phyloP scores from a whole-genome alignment of 2,329 filamentous ascomycete genomes.

The Ophioceras dolichostomum region DNA sequence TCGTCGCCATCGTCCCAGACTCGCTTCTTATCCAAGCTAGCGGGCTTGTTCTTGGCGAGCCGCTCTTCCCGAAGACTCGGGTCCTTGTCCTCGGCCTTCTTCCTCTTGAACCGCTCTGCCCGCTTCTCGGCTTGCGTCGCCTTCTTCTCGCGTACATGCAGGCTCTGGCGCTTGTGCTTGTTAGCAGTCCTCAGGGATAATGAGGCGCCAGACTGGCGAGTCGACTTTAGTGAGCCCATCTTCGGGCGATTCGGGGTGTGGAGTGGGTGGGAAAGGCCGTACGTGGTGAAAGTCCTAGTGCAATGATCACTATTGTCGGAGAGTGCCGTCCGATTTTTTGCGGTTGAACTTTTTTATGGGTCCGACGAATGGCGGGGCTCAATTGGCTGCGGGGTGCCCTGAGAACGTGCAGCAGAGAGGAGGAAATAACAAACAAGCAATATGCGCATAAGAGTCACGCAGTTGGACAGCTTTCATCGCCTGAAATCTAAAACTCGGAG shows the following conservation, averaged over 20 bases:
- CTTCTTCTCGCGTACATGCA: constrained; percentile 73
- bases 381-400: not conserved
- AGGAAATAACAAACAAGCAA: not conserved
- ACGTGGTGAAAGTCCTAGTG: too few relatives aligned
- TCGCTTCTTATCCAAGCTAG: constrained; percentile 77
- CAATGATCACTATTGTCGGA: too few relatives aligned
- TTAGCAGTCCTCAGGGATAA: constrained; percentile 42
- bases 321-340: not conserved
- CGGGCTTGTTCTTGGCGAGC: constrained; percentile 64
- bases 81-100: constrained; percentile 76
- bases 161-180: constrained; percentile 66
- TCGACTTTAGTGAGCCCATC: constrained; percentile 12
- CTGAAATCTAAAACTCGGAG: not conserved
- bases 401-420: not conserved
- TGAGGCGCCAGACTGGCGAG: constrained; percentile 13
- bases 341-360: constrained; percentile 2
- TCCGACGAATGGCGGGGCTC: not conserved
- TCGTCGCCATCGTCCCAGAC: constrained; percentile 71
- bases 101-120: constrained; percentile 38
- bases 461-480: constrained; percentile 1
- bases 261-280: too few relatives aligned
- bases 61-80: constrained; percentile 63
- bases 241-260: too few relatives aligned
- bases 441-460: constrained; percentile 1
- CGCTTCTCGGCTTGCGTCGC: constrained; percentile 36